Evolutionary conservation across 1,284 basidiomycete species (phyloP).

Genomic region (Puccinia triticina): DNA sequence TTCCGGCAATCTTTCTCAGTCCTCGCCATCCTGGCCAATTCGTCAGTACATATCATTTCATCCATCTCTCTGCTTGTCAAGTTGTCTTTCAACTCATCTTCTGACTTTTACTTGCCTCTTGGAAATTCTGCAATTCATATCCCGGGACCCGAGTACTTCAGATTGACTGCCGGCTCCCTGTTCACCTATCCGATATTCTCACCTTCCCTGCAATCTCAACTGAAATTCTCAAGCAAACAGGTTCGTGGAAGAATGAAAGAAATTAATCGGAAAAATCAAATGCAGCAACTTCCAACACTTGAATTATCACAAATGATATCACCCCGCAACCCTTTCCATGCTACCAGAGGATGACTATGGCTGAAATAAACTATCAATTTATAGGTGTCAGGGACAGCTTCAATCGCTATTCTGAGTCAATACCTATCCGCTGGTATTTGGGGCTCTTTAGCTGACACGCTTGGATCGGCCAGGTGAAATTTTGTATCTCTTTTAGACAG

Average conservation of each 20-base stretch:
- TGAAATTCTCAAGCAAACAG: constrained; percentile 39
- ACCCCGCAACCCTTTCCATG: not conserved
- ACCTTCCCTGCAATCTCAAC: constrained; percentile 25
- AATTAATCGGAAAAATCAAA: not conserved
- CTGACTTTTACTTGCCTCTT: not conserved
- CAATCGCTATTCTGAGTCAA: constrained; percentile 31
- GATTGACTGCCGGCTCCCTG: constrained; percentile 23
- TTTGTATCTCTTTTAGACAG: not conserved
- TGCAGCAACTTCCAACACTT: not conserved
- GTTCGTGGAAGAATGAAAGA: not conserved
- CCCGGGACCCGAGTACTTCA: not conserved
- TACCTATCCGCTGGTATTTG: constrained; percentile 34
- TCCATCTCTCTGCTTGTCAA: not conserved
- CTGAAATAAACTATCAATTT: not conserved
- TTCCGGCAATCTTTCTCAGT: not conserved
- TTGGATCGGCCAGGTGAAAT: constrained; percentile 32
- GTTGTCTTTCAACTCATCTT: not conserved
- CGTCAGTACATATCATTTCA: constrained; percentile 16
- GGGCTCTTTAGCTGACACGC: constrained; percentile 40
- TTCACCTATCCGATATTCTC: constrained; percentile 36
- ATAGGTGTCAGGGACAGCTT: constrained; percentile 38
- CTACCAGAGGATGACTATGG: not conserved
- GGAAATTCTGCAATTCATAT: not conserved
- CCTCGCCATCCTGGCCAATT: constrained; percentile 28
- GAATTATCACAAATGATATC: not conserved